Conservation (phyloP, 306 rosid genomes). For the Parietaria judaica region DNA sequence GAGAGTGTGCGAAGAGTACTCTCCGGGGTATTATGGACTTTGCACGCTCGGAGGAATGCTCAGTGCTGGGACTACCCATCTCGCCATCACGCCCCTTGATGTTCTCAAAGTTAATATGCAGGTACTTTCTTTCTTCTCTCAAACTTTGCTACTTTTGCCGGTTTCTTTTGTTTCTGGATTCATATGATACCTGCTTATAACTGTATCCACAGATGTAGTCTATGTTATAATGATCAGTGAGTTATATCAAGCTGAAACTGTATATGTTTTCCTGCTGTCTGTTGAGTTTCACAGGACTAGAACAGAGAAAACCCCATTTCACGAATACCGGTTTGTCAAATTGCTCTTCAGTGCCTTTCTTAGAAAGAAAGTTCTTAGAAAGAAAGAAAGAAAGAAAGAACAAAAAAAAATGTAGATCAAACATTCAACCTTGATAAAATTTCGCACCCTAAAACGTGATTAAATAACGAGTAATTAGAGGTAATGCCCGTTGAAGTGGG, state of each 20-base stretch:
- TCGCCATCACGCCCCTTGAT: slow-evolving; percentile 64
- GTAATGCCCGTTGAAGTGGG: no score
- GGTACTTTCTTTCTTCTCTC: slow-evolving; percentile 22
- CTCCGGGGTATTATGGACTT: slow-evolving; percentile 51
- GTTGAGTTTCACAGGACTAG: no score
- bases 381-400: no score
- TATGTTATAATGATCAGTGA: background rate
- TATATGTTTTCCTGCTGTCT: background rate
- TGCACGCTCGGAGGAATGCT: slow-evolving; percentile 65
- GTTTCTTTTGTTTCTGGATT: background rate
- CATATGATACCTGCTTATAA: background rate
- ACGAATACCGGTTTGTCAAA: no score
- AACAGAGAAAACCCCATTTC: no score
- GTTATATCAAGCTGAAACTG: background rate
- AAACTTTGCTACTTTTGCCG: background rate
- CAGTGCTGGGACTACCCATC: slow-evolving; percentile 62
- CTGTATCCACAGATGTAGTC: no score
- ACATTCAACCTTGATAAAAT: no score
- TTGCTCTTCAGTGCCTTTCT: no score
- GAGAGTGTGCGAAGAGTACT: slow-evolving; percentile 40
- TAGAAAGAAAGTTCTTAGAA: no score
- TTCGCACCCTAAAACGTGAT: no score
- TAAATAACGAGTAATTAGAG: no score
- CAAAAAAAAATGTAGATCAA: no score
- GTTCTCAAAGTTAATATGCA: slow-evolving; percentile 80